Evolutionary conservation across 179 eudicot species (phyloP).

Genomic region (Beta corolliflora): DNA sequence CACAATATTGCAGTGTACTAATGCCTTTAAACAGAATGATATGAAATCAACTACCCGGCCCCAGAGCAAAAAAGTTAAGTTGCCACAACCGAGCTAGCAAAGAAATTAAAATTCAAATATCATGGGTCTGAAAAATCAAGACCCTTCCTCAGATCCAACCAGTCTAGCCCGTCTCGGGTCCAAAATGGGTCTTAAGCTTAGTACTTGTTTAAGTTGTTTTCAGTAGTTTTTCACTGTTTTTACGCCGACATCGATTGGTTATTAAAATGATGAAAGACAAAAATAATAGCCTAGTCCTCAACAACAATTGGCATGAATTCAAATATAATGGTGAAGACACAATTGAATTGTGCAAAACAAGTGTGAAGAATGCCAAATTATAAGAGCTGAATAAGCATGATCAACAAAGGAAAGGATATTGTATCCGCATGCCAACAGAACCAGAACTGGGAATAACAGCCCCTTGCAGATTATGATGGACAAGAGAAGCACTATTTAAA

Average conservation of each 20-base stretch:
- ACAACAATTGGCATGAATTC: too few species aligned
- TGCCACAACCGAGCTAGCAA: not conserved
- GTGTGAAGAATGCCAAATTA: not conserved
- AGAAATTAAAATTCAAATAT: not conserved
- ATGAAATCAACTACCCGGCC: not conserved
- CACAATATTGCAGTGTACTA: not conserved
- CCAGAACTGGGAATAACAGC: slow-evolving; percentile 97
- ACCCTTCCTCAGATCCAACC: too few species aligned
- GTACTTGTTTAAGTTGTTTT: too few species aligned
- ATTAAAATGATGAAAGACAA: too few species aligned
- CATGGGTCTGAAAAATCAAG: too few species aligned
- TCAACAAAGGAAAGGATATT: slow-evolving; percentile 70
- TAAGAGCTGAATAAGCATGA: not conserved
- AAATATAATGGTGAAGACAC: too few species aligned
- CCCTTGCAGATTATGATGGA: slow-evolving; percentile 90
- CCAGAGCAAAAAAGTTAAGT: not conserved
- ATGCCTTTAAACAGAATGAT: not conserved
- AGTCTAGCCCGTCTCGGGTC: too few species aligned
- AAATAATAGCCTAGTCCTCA: too few species aligned
- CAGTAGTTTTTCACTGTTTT: too few species aligned
- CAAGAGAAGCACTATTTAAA: slow-evolving; percentile 77
- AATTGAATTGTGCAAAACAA: too few species aligned
- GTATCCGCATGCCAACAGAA: slow-evolving; percentile 97
- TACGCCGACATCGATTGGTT: too few species aligned
- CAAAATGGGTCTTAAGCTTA: too few species aligned